Base-by-base conservation (phyloP, 371 early-diverging fungal genomes). In the Fennellomyces sp. region DNA sequence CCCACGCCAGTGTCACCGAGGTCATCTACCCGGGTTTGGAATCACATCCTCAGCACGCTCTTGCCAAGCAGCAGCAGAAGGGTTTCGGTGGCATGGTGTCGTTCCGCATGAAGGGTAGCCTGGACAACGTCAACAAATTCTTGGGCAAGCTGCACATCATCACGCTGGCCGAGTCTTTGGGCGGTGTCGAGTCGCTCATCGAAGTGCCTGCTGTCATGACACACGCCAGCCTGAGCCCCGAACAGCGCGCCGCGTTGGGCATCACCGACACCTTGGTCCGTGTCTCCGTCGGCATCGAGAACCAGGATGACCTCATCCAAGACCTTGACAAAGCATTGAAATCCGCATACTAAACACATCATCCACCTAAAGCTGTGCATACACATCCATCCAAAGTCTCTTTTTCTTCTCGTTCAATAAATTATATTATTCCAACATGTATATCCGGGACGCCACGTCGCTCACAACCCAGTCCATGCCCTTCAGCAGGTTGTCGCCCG, bases 401-500 rank as follows among this genome's bases (percentile, higher is more conserved):
- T 6, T 39, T 1, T 45, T 58, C 31, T 38, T 49, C 30, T 23
- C 39, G 19, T 17, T 39, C 19, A 45, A 28, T 38, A n/a, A 13
- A 3, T 31, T 1, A 10, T 58, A 30, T 64, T 63, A 88, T 57
- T 88, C 87, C 29, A 88, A 61, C 69, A 87, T 73, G 61, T 84
- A 97, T 56, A 97, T 93, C 39, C 96, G 82, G 8, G 91, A 83
- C 13, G 91, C 94, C 59, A 98, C 93, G 67, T 98, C 97, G 26
- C 73, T 78, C 0, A 96, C 91, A 13, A 97, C 80, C 98, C 98
- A 98, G 71, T 96, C 91, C 83, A 97, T 88, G 21, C 96, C 97
- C 30, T 83, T 81, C 28, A 94, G 75, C 51, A 97, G 69, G 66
- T 94, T 90, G 23, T 90, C 83, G 13, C 97, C 96, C 8, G 92